Conservation (phyloP, 2,329 filamentous ascomycete species). For the Microascus cirrosus region DNA sequence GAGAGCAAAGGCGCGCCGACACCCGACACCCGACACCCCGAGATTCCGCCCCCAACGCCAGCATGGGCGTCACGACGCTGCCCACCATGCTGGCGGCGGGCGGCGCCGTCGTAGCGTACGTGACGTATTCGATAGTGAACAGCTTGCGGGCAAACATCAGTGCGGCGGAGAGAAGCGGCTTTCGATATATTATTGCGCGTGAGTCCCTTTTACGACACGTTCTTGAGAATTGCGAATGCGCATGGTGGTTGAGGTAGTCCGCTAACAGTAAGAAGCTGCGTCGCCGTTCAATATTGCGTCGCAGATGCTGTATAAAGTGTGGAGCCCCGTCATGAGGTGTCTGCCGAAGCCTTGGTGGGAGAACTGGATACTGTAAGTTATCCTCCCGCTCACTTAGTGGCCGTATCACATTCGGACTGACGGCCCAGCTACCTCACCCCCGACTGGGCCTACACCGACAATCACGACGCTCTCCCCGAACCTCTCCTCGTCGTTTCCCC, state of each 20-base stretch:
- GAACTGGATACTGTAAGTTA: constrained; percentile 46
- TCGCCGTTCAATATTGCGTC: constrained; percentile 40
- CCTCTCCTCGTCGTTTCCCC: constrained; percentile 57
- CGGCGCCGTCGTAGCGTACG: constrained; percentile 20
- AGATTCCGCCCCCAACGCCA: not conserved
- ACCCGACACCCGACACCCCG: too few relatives aligned
- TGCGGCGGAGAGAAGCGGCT: constrained; percentile 35
- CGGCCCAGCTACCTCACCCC: constrained; percentile 36
- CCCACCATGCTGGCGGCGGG: constrained; percentile 12
- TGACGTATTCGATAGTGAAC: constrained; percentile 16
- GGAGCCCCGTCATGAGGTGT: constrained; percentile 40
- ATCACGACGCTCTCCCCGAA: constrained; percentile 48
- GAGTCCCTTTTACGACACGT: constrained; percentile 17
- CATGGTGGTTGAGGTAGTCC: not conserved
- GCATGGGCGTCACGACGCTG: not conserved
- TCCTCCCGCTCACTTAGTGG: not conserved
- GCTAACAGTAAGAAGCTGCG: constrained; percentile 25
- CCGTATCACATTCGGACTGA: not conserved
- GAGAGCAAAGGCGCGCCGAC: not conserved
- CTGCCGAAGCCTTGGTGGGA: constrained; percentile 46
- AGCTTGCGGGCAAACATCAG: constrained; percentile 33
- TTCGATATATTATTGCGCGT: constrained; percentile 44
- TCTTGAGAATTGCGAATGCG: not conserved
- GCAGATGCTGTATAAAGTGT: constrained; percentile 42
- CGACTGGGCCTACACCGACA: constrained; percentile 47